Percentiles rank a stretch among this genome's conserved stretches.
phyloP scores from a whole-genome alignment of 2,329 filamentous ascomycete genomes.

The Hypoxylon sp. region DNA sequence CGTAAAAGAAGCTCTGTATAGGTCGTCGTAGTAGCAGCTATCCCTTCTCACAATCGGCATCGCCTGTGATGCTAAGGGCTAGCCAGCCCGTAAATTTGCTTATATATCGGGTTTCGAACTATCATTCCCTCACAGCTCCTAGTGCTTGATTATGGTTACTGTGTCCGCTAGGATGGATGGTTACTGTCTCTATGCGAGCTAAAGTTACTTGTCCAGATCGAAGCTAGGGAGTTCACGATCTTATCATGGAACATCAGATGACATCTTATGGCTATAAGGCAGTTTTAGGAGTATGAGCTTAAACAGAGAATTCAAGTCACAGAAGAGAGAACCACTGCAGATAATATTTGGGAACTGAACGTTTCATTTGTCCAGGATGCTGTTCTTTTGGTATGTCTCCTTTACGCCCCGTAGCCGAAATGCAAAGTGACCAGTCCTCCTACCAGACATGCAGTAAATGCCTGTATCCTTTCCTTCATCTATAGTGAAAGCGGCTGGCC shows the following conservation, averaged over 20 bases:
- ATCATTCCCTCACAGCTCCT: not conserved
- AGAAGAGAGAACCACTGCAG: not conserved
- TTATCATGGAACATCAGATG: not conserved
- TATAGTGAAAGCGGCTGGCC: conserved; percentile 47
- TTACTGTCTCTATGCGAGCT: no score
- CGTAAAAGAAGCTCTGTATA: no score
- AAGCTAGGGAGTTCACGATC: not conserved
- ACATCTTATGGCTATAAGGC: not conserved
- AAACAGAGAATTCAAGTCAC: conserved; percentile 13
- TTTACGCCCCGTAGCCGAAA: conserved; percentile 69
- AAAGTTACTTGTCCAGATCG: not conserved
- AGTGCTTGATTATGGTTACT: not conserved
- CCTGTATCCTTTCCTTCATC: conserved; percentile 33
- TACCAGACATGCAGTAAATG: conserved; percentile 52
- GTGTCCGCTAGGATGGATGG: not conserved
- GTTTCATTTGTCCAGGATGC: conserved; percentile 62
- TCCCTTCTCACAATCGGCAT: not conserved
- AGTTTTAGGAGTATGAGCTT: not conserved
- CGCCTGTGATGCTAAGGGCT: not conserved
- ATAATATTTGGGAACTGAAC: conserved; percentile 50
- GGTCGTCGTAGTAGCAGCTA: not conserved
- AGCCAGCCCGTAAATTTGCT: no score
- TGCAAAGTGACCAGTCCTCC: conserved; percentile 65
- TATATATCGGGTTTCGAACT: no score
- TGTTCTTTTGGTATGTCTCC: conserved; percentile 66